phyloP scores from a whole-genome alignment of 1,284 basidiomycete species.

The Microbotryomycetes sp. region DNA sequence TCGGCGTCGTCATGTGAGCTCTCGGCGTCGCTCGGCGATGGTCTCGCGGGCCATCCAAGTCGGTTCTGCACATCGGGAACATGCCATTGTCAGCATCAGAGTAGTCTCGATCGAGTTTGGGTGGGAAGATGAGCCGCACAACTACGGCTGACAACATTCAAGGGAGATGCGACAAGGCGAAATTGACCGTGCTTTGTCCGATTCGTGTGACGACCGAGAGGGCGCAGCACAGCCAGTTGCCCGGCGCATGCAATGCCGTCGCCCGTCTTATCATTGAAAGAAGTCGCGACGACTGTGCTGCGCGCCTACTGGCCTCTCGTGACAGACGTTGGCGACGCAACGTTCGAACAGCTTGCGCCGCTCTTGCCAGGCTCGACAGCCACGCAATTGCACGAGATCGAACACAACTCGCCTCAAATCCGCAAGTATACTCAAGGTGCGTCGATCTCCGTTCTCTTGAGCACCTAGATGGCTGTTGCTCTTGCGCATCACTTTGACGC shows the following conservation, averaged over 20 bases:
- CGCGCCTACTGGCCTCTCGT: background rate
- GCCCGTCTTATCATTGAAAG: background rate
- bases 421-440: too few relatives aligned
- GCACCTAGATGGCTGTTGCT: too few relatives aligned
- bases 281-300: background rate
- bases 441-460: too few relatives aligned
- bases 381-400: conserved; percentile 10
- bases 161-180: background rate
- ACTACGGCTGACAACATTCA: background rate
- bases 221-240: background rate
- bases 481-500: background rate
- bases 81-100: background rate
- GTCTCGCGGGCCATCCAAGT: background rate
- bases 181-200: background rate
- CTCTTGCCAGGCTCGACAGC: conserved; percentile 9
- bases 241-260: background rate
- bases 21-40: background rate
- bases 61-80: background rate
- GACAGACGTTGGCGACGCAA: conserved; percentile 17
- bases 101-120: background rate
- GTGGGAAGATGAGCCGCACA: background rate
- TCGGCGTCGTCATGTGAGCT: conserved; percentile 39
- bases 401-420: conserved; percentile 18
- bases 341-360: conserved; percentile 1
- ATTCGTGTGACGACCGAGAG: background rate